Conservation (phyloP, 2,329 filamentous ascomycete species). For the Colletotrichum endophyticum region DNA sequence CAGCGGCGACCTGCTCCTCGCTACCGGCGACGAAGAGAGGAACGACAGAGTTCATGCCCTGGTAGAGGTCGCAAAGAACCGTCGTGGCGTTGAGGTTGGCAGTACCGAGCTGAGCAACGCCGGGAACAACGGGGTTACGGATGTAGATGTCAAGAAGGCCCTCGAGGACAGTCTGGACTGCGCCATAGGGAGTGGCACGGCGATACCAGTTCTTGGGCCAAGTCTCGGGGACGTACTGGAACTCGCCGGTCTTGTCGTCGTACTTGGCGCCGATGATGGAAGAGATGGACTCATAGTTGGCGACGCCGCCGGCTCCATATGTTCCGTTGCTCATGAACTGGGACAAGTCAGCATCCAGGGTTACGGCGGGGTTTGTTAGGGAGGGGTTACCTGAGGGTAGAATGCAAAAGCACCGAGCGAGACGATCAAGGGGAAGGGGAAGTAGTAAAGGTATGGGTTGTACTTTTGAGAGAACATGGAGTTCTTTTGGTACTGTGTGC, state of each 20-base stretch:
- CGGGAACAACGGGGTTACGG: not conserved
- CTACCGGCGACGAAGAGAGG: constrained; percentile 4
- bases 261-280: constrained; percentile 13
- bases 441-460: constrained; percentile 16
- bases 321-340: constrained; percentile 16
- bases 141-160: not conserved
- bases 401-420: constrained; percentile 5
- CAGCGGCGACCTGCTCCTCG: not conserved
- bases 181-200: constrained; percentile 5
- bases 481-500: constrained; percentile 3
- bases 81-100: constrained; percentile 7
- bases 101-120: not conserved
- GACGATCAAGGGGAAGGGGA: constrained; percentile 8
- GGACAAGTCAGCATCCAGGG: not conserved
- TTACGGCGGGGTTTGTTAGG: too few relatives aligned
- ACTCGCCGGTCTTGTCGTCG: not conserved
- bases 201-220: constrained; percentile 17
- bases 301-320: constrained; percentile 1
- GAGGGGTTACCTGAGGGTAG: not conserved
- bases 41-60: not conserved
- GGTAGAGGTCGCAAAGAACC: constrained; percentile 2
- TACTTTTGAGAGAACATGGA: constrained; percentile 11
- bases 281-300: constrained; percentile 14
- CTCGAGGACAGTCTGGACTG: not conserved
- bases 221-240: constrained; percentile 15